Conservation (phyloP, 1,284 basidiomycete genomes). For the Pisolithus thermaeus region DNA sequence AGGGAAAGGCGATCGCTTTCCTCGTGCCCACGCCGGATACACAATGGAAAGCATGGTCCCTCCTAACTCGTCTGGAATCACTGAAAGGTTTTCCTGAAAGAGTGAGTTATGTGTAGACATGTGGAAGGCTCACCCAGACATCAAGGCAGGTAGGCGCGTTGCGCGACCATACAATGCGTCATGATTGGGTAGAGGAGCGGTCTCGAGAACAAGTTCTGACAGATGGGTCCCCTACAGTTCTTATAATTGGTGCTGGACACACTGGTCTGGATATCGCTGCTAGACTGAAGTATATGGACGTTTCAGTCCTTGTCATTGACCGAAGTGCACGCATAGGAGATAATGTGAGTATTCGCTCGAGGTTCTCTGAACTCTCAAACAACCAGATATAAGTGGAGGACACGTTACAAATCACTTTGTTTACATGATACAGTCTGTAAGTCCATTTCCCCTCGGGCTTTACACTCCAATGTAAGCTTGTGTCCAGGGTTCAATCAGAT, state of each 20-base stretch:
- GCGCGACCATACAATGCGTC: slow-evolving; percentile 1
- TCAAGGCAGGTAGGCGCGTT: slow-evolving; percentile 10
- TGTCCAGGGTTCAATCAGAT: slow-evolving; percentile 17
- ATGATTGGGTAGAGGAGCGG: slow-evolving; percentile 17
- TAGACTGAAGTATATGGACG: slow-evolving; percentile 29
- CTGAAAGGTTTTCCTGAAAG: slow-evolving; percentile 40
- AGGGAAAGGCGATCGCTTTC: slow-evolving; percentile 15
- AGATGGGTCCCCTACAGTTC: slow-evolving; percentile 20
- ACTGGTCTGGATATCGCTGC: slow-evolving; percentile 33
- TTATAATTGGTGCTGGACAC: slow-evolving; percentile 34
- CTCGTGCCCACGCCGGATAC: slow-evolving; percentile 13
- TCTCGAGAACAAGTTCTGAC: slow-evolving; percentile 13
- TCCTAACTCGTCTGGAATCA: slow-evolving; percentile 42
- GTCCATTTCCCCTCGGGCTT: slow-evolving; percentile 3
- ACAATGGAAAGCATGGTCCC: slow-evolving; percentile 24
- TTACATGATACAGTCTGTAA: slow-evolving; percentile 24
- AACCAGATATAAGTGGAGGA: slow-evolving; percentile 18
- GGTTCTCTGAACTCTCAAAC: background rate
- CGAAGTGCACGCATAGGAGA: slow-evolving; percentile 31
- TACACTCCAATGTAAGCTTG: background rate
- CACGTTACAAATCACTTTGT: slow-evolving; percentile 22
- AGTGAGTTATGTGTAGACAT: slow-evolving; percentile 8
- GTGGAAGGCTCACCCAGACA: background rate
- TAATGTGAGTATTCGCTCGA: slow-evolving; percentile 20
- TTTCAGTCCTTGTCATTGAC: slow-evolving; percentile 33